Conservation (phyloP, 169 alveolate genomes). For the Perkinsus marinus region DNA sequence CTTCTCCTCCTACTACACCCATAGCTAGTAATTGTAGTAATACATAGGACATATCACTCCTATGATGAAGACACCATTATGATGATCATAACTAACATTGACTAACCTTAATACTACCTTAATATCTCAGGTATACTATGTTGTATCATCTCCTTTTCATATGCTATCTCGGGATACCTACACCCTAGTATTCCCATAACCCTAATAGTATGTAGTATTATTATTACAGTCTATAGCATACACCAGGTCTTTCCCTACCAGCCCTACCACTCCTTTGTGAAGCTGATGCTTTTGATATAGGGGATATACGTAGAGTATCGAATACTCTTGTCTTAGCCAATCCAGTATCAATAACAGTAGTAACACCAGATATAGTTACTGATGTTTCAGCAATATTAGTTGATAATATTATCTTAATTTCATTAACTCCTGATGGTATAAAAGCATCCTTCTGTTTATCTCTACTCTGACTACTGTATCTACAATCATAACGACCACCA, state of each 20-base stretch:
- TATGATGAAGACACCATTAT: no score
- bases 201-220: no score
- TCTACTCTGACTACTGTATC: neutral
- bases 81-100: no score
- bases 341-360: neutral
- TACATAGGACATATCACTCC: neutral
- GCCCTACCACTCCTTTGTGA: neutral
- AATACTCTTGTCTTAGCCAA: neutral
- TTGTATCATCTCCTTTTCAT: neutral
- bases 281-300: neutral
- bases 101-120: neutral
- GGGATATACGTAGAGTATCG: neutral
- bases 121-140: neutral
- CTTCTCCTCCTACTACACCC: neutral
- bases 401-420: neutral
- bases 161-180: neutral
- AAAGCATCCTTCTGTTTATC: neutral
- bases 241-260: neutral
- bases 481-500: no score
- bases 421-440: neutral
- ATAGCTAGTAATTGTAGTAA: neutral
- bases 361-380: neutral
- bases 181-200: no score
- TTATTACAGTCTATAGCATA: neutral
- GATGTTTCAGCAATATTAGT: conserved; percentile 1